Conservation (phyloP, 345 rosid genomes). For the Pistacia atlantica region DNA sequence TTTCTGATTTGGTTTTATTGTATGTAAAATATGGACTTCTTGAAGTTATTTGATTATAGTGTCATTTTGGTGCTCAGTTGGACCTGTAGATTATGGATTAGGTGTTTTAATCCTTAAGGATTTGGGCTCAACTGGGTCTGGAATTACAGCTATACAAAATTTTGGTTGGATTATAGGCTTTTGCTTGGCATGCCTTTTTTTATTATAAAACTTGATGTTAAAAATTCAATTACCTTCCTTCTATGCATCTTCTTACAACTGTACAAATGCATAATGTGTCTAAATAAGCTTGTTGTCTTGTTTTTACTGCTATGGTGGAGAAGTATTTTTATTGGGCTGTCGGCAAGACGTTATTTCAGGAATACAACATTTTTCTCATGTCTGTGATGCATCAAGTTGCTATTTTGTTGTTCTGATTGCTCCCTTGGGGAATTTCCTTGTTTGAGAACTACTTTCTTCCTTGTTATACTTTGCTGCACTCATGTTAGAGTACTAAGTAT, state of each 20-base stretch:
- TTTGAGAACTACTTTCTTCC: slow-evolving; percentile 6
- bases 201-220: not conserved
- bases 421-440: slow-evolving; percentile 10
- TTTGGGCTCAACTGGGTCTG: not conserved
- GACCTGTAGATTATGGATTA: not conserved
- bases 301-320: slow-evolving; percentile 7
- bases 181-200: not conserved
- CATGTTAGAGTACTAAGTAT: not conserved
- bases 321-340: slow-evolving; percentile 11
- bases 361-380: not conserved
- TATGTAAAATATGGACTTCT: not conserved
- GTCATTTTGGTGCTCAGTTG: not conserved
- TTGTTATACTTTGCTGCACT: not conserved
- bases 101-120: not conserved
- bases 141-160: not conserved
- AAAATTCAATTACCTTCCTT: not conserved
- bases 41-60: not conserved
- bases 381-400: slow-evolving; percentile 3
- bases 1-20: not conserved
- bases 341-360: not conserved
- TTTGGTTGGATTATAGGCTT: not conserved
- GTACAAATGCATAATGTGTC: not conserved
- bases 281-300: not conserved
- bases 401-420: slow-evolving; percentile 9
- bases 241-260: not conserved